These are phyloP conservation scores for Leccinum ponderosum DNA, from an alignment of 1,284 basidiomycete genomes.

Conservation along the genomic window DNA sequence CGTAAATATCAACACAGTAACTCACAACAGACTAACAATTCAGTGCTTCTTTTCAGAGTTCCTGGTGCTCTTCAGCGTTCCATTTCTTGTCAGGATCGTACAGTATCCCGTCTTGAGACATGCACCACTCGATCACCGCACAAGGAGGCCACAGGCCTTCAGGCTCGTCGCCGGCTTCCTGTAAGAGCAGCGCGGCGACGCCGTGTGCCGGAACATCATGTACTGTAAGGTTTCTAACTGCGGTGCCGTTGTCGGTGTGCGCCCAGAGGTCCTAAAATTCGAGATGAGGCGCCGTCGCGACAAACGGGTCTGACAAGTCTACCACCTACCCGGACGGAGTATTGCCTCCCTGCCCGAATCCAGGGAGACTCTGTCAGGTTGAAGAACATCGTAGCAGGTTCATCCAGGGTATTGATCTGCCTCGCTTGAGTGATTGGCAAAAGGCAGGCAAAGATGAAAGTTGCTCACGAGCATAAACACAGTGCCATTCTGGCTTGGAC, in stretches of 20 bases:
- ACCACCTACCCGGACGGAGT: conserved; percentile 52
- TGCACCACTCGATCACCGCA: conserved; percentile 46
- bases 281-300: conserved; percentile 6
- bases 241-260: conserved; percentile 68
- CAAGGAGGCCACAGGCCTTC: conserved; percentile 49
- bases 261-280: conserved; percentile 60
- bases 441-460: background rate
- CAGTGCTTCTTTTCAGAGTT: background rate
- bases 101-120: conserved; percentile 30
- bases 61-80: conserved; percentile 19
- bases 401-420: conserved; percentile 53
- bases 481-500: conserved; percentile 53
- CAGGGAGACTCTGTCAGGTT: conserved; percentile 69
- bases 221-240: conserved; percentile 61
- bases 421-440: background rate
- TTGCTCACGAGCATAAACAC: conserved; percentile 53
- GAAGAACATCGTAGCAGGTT: conserved; percentile 59
- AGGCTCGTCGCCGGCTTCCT: conserved; percentile 68
- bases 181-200: conserved; percentile 64
- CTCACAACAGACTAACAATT: background rate
- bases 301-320: background rate
- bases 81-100: conserved; percentile 34
- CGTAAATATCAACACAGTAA: background rate
- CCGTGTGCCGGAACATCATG: conserved; percentile 62
- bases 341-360: conserved; percentile 65